Base-by-base conservation (phyloP, 1,139 yeast genomes). In the Torulaspora pretoriensis region DNA sequence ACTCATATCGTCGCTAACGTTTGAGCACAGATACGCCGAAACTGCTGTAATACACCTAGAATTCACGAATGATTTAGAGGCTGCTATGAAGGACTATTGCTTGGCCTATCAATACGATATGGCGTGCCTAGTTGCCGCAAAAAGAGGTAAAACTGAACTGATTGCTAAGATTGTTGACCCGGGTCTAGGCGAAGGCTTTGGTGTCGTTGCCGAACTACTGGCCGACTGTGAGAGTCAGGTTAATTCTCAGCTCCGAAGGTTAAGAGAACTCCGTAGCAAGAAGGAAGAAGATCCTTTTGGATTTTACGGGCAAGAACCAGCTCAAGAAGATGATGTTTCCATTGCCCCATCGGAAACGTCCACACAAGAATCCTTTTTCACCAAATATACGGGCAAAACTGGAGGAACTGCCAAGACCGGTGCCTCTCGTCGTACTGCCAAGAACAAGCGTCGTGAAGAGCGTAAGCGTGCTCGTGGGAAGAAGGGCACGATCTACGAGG, bases 401-500 rank as follows among this genome's bases (percentile, higher is more conserved):
- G 75, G 84, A 0, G 96, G 96, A 17, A 92, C 98, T 3, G 98
- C 97, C 4, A 85, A 86, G 63, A 92, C 98, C 0, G 97, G 97
- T 22, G 97, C 94, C 1, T 83, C 97, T 0, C 78, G 98, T 67
- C 78, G 83, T 59, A 89, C 98, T 0, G 77, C 95, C 8, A 94
- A 92, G 68, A 92, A 90, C 66, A 79, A 81, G 52, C 87, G 96
- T 65, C 79, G 98, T 57, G 97, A 92, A 67, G 98, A 92, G 64
- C 80, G 98, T 59, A 94, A 94, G 70, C 78, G 81, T 51, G 99
- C 98, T 1, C 80, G 96, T 58, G 98, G 98, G 48, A 87, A 95
- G 71, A 92, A 92, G 70, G 97, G 97, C 34, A 90, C 97, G 3
- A 85, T 92, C 14, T 92, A 92, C 61, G 98, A 92, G 67, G 98